These are phyloP conservation scores for Bondarzewia mesenterica DNA, from an alignment of 1,284 basidiomycete genomes.

Conservation along the genomic window DNA sequence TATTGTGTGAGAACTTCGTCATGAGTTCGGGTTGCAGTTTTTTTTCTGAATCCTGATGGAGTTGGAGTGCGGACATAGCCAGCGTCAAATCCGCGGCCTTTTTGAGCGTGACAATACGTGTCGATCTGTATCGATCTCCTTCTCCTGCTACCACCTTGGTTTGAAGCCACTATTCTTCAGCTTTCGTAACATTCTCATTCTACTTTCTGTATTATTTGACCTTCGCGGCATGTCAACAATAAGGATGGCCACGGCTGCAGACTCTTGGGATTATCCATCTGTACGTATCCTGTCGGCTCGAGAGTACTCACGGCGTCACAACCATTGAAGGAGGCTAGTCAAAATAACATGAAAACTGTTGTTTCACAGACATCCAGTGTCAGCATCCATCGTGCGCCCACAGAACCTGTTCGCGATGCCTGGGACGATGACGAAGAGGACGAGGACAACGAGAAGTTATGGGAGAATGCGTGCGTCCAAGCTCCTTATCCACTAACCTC, in stretches of 20 bases:
- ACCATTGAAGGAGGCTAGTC: too few species aligned
- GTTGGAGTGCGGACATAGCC: too few species aligned
- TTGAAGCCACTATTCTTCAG: too few species aligned
- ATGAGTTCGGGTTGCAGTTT: too few species aligned
- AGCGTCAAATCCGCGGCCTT: background rate
- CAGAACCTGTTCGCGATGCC: constrained; percentile 21
- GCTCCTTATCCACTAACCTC: background rate
- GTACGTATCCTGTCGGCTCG: background rate
- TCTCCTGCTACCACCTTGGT: background rate
- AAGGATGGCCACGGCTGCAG: background rate
- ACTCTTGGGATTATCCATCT: constrained; percentile 2
- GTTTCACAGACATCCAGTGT: background rate
- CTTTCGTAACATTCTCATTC: background rate
- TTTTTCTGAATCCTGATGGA: too few species aligned
- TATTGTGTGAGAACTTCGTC: too few species aligned
- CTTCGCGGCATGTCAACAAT: background rate
- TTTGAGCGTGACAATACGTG: background rate
- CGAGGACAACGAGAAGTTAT: constrained; percentile 28
- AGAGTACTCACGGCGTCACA: too few species aligned
- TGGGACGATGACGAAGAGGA: constrained; percentile 32
- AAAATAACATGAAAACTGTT: background rate
- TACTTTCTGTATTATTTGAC: background rate
- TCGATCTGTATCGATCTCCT: background rate
- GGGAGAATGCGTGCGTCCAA: constrained; percentile 38
- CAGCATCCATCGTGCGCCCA: background rate